These are phyloP conservation scores for carrot (Daucus carota) DNA, from an alignment of 129 eudicot genomes.

Conservation along the genomic window DH1_v3.0 NC_030386.2:27996001-27996500, in stretches of 20 bases:
- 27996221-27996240: slow-evolving; percentile 71
- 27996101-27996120: background rate
- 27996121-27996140: background rate
- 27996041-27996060: background rate
- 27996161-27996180: background rate
- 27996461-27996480: background rate
- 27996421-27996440: background rate
- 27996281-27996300: slow-evolving; percentile 17
- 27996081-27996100: background rate
- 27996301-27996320: background rate
- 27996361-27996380: background rate
- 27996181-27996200: slow-evolving; percentile 9
- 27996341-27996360: background rate
- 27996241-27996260: slow-evolving; percentile 91
- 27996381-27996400: background rate
- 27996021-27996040: background rate
- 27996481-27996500: background rate
- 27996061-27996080: background rate
- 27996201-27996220: slow-evolving; percentile 88
- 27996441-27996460: background rate
- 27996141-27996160: background rate
- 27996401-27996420: background rate
- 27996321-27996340: background rate
- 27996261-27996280: slow-evolving; percentile 77
- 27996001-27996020: background rate